Evolutionary conservation across 805 yeast genomes (phyloP).

Genomic region (Monosporozyma unispora): DNA sequence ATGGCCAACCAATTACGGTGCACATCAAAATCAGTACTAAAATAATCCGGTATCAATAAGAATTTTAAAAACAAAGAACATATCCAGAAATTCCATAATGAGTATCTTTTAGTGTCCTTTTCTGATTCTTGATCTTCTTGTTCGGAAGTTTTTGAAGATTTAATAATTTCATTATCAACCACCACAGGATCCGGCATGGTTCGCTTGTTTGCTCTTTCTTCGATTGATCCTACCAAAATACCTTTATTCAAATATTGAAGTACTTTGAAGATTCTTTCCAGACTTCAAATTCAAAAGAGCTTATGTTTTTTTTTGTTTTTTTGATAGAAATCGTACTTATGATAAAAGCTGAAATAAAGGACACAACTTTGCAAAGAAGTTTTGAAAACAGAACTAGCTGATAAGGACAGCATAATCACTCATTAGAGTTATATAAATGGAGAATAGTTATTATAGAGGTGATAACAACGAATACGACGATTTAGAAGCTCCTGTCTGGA

Average conservation of each 20-base stretch:
- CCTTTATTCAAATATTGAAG: neutral
- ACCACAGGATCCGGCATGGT: neutral
- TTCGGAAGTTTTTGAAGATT: neutral
- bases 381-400: conserved; percentile 11
- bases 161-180: neutral
- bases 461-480: conserved; percentile 24
- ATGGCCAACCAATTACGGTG: conserved; percentile 96
- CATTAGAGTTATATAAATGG: neutral
- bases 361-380: neutral
- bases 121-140: neutral
- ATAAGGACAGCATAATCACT: neutral
- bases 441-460: neutral
- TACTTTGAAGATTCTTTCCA: neutral
- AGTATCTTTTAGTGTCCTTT: conserved; percentile 28
- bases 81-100: conserved; percentile 59
- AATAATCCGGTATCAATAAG: conserved; percentile 68
- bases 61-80: conserved; percentile 52
- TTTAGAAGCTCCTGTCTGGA: conserved; percentile 30
- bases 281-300: neutral
- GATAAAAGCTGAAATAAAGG: neutral
- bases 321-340: neutral
- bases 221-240: neutral
- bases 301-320: neutral
- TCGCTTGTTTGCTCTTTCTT: neutral
- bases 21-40: conserved; percentile 94